Evolutionary conservation across 116 monocot species (phyloP), one percentile per base, ranked within the genome.

Genomic region (Zostera marina): DNA sequence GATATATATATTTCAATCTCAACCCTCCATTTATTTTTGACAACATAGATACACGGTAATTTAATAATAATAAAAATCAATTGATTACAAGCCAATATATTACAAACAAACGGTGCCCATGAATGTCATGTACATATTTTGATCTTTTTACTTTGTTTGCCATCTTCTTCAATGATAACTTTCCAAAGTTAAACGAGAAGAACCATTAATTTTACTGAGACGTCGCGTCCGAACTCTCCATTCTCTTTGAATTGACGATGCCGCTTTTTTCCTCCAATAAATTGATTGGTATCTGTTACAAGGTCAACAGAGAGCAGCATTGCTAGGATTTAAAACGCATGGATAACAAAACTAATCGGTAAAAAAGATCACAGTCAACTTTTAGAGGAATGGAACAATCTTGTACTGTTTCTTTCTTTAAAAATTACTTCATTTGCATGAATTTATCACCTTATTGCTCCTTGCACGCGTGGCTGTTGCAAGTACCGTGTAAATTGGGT

Each of bases 401-500:
- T 49, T 17, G 2, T 49, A 49, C 20, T 49, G 15, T 49, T 20
- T 49, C 20, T 17, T 15, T 19, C 15, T 49, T 0, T 17, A 49
- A 20, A 20, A 49, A 62, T 22, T 46, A 44, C 12, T 12, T 15
- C 0, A 23, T 23, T 22, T 10, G 13, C 0, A 56, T 19, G 39
- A 49, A 5, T 66, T 65, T n/a, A n/a, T n/a, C 69, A 87, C 92
- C 92, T 82, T 45, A 87, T 87, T 61, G 78, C 87, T 57, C 77
- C 83, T 67, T 83, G 87, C 58, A 92, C 74, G 65, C 87, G 86
- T 58, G 87, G 81, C 22, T 78, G 76, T 10, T 80, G 75, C 55
- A 92, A 58, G 54, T 78, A 80, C 38, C 86, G 65, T 44, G 87
- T 57, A 66, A 77, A 92, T 54, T 67, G 43, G 38, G 53, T 42